These are phyloP conservation scores for Gillenia trifoliata DNA, from an alignment of 306 rosid species.

Conservation along the genomic window DNA sequence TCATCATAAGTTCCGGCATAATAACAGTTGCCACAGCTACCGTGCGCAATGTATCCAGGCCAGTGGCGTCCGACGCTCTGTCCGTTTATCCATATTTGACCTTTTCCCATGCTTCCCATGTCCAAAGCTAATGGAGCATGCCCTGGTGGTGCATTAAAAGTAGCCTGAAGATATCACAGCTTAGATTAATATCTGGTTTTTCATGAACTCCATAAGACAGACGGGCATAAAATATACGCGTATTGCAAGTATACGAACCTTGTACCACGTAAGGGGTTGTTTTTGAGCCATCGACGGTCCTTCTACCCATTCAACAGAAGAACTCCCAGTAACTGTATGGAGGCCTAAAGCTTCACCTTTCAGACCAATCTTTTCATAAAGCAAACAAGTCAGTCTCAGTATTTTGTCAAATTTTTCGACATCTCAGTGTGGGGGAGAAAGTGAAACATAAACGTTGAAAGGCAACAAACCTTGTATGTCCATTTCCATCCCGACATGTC, in stretches of 20 bases:
- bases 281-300: constrained; percentile 58
- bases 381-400: constrained; percentile 2
- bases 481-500: constrained; percentile 81
- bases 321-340: constrained; percentile 69
- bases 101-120: constrained; percentile 94
- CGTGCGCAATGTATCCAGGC: constrained; percentile 68
- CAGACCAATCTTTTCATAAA: constrained; percentile 63
- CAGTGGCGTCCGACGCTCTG: constrained; percentile 90
- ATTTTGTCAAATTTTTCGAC: neutral
- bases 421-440: neutral
- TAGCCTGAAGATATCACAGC: constrained; percentile 44
- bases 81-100: constrained; percentile 89
- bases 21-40: constrained; percentile 54
- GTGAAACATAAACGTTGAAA: neutral
- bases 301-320: constrained; percentile 73
- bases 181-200: neutral
- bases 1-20: constrained; percentile 75
- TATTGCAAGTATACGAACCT: constrained; percentile 42
- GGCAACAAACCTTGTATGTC: constrained; percentile 79
- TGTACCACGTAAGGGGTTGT: constrained; percentile 92
- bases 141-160: constrained; percentile 65
- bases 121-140: constrained; percentile 82
- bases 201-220: constrained; percentile 3
- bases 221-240: constrained; percentile 3
- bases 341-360: constrained; percentile 72